Base-by-base conservation (phyloP, 768 basidiomycete genomes). In the Agaricus subrufescens region DNA sequence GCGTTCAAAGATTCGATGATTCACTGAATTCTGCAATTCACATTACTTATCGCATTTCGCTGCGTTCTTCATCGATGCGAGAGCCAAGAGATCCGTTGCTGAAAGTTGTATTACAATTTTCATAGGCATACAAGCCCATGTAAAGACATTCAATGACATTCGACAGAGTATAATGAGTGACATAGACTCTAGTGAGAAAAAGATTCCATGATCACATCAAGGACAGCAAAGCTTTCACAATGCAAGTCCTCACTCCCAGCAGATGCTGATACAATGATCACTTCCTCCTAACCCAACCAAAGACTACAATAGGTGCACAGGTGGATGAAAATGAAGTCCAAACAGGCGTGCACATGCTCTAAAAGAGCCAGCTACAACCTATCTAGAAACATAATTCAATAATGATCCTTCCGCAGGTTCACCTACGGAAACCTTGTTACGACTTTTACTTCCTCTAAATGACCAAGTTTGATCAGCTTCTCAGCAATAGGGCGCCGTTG, bases 401-500 rank as follows among this genome's bases (percentile, higher is more conserved):
- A 83, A 83, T 84, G 82, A 85, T 84, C 82, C 84, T 83, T 86
- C 83, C 77, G 80, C 83, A 86, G 84, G 82, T 86, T 86, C 84
- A 86, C 84, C 83, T 85, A 84, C 79, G 80, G 83, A 85, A 84
- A 85, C 83, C 81, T 84, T 84, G 82, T 85, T 83, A 85, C 77
- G 80, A 84, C 83, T 85, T 86, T 84, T 86, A 84, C 84, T 85
- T 86, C 85, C 84, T 85, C 84, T 84, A 86, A 85, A 85, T 82
- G 80, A 85, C 83, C 84, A 84, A 84, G 84, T 85, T 85, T 43
- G 42, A 74, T 57, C 26, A 30, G 31, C 30, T 34, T 56, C 56
- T 57, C 50, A 57, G 70, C 73, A 69, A 73, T 65, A 69, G 65
- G 65, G 65, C 73, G 69, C 73, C 71, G 73, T 76, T 69, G 66